phyloP scores from a whole-genome alignment of 1,284 basidiomycete genomes.

The Anthracocystis walkeri region DNA sequence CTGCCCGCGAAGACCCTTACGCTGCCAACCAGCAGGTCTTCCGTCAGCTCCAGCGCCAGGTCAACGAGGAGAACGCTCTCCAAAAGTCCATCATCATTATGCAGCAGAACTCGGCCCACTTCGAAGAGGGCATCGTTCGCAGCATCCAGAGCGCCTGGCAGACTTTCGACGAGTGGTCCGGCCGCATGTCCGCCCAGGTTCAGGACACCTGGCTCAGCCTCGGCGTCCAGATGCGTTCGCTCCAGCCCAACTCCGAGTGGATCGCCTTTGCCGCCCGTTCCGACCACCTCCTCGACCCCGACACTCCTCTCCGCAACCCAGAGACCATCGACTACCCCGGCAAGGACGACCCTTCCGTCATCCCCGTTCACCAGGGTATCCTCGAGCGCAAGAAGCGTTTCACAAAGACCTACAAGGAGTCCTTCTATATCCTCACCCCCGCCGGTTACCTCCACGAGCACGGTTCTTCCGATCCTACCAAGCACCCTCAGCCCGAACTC shows the following conservation, averaged over 20 bases:
- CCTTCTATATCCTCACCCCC: conserved; percentile 91
- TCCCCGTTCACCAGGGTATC: conserved; percentile 88
- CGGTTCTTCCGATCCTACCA: conserved; percentile 80
- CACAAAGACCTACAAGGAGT: conserved; percentile 82
- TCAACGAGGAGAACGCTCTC: conserved; percentile 95
- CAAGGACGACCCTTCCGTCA: conserved; percentile 90
- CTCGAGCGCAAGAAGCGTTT: conserved; percentile 97
- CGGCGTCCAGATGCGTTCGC: conserved; percentile 81
- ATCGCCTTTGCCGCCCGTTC: conserved; percentile 92
- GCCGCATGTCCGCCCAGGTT: conserved; percentile 82
- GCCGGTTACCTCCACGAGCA: conserved; percentile 96
- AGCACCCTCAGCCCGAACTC: conserved; percentile 78
- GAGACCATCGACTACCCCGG: conserved; percentile 85
- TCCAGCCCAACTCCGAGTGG: conserved; percentile 95
- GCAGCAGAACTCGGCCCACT: conserved; percentile 95
- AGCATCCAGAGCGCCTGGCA: conserved; percentile 96
- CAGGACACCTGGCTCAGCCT: conserved; percentile 85
- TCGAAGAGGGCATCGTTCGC: conserved; percentile 95
- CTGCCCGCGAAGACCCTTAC: conserved; percentile 86
- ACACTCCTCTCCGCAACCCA: conserved; percentile 79
- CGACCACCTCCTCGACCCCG: conserved; percentile 94
- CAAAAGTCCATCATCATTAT: conserved; percentile 99
- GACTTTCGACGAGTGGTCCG: conserved; percentile 93
- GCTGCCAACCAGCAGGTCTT: conserved; percentile 81
- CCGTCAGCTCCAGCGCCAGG: conserved; percentile 86